Evolutionary conservation across 1,284 basidiomycete genomes (phyloP).

Genomic region (Cystobasidiaceae sp.): DNA sequence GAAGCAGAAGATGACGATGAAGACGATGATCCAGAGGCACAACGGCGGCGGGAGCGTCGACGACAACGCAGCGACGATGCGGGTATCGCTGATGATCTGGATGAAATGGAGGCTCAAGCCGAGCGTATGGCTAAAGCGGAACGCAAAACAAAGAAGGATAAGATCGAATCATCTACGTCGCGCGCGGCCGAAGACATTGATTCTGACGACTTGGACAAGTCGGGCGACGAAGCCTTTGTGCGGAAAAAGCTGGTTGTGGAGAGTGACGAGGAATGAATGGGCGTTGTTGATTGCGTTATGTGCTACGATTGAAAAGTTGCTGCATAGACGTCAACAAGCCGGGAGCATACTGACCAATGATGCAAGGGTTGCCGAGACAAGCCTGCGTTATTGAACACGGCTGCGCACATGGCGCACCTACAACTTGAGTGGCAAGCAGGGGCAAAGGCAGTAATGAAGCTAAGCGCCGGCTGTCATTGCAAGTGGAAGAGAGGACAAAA

Average conservation of each 20-base stretch:
- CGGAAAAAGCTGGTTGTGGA: conserved; percentile 26
- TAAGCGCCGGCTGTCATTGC: no score
- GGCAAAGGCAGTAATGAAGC: no score
- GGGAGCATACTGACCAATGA: no score
- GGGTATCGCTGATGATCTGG: conserved; percentile 44
- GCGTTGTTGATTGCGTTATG: no score
- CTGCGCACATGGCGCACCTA: no score
- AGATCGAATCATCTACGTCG: conserved; percentile 9
- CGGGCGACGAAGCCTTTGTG: conserved; percentile 27
- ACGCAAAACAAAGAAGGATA: conserved; percentile 23
- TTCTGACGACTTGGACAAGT: conserved; percentile 35
- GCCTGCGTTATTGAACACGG: no score
- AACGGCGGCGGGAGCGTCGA: conserved; percentile 38
- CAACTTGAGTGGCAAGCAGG: no score
- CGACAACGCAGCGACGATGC: conserved; percentile 34
- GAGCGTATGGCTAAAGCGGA: conserved; percentile 41
- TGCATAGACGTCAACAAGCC: no score
- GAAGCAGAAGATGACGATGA: conserved; percentile 35
- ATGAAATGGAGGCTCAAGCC: conserved; percentile 43
- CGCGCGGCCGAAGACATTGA: conserved; percentile 32
- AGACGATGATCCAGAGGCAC: conserved; percentile 45
- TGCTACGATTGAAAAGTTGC: no score
- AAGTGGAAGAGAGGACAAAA: no score
- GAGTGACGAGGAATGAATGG: conserved; percentile 19
- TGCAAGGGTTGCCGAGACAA: no score